Evolutionary conservation across 441 rosid species (phyloP).

Genomic region (Mallotus japonicus): DNA sequence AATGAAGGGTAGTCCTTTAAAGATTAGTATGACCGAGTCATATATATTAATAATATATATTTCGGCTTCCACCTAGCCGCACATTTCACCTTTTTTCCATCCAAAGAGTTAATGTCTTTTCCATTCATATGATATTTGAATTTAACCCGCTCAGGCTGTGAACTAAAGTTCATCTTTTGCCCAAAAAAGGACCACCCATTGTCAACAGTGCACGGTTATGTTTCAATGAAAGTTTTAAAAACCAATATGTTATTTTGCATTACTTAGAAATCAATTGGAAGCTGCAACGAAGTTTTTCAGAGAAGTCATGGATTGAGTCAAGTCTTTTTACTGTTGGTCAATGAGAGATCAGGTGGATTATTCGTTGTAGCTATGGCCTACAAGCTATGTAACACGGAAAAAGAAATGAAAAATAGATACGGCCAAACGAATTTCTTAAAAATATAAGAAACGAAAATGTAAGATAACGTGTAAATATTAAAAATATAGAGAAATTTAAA

Average conservation of each 20-base stretch:
- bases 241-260: not conserved
- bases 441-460: too few relatives aligned
- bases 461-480: too few relatives aligned
- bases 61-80: not conserved
- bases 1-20: too few relatives aligned
- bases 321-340: not conserved
- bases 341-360: not conserved
- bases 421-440: too few relatives aligned
- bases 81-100: not conserved
- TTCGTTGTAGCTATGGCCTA: not conserved
- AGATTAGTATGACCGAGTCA: not conserved
- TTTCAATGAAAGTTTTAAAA: too few relatives aligned
- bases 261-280: not conserved
- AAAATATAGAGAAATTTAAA: too few relatives aligned
- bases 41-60: not conserved
- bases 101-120: not conserved
- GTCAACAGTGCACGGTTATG: too few relatives aligned
- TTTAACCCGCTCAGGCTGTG: too few relatives aligned
- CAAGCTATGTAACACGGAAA: not conserved
- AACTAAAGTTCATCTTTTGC: too few relatives aligned
- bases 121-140: too few relatives aligned
- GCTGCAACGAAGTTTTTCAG: not conserved
- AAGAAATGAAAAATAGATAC: too few relatives aligned
- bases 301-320: not conserved
- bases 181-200: too few relatives aligned